phyloP scores from a whole-genome alignment of 2,329 filamentous ascomycete genomes.

The Aspergillus alliaceus region DNA sequence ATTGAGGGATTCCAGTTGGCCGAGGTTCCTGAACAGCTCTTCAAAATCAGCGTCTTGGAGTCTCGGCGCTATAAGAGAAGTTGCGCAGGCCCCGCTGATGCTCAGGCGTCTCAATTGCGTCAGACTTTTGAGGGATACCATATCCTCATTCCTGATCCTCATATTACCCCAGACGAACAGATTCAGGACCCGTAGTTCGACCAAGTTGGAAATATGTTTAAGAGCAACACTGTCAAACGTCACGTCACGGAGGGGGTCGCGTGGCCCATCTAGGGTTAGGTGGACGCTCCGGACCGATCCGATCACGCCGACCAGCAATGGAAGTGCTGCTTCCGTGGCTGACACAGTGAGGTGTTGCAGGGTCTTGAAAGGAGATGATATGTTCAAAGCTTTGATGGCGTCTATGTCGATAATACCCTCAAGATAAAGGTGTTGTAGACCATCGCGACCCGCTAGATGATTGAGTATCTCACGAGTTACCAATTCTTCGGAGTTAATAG shows the following conservation, averaged over 20 bases:
- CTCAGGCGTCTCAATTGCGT: background rate
- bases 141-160: background rate
- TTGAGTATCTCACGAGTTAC: background rate
- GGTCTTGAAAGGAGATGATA: background rate
- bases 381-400: background rate
- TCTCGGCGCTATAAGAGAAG: background rate
- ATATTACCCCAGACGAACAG: background rate
- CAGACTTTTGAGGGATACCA: background rate
- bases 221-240: background rate
- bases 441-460: background rate
- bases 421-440: background rate
- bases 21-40: background rate
- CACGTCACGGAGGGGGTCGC: background rate
- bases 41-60: background rate
- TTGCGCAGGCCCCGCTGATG: background rate
- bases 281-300: background rate
- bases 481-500: background rate
- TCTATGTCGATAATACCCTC: background rate
- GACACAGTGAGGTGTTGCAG: background rate
- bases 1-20: background rate
- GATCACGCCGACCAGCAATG: background rate
- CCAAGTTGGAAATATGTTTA: background rate
- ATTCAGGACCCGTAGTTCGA: background rate
- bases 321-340: background rate
- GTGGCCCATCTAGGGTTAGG: background rate